These are phyloP conservation scores for Ogataea trehalophila DNA, from an alignment of 805 yeast genomes.

Conservation along the genomic window DNA sequence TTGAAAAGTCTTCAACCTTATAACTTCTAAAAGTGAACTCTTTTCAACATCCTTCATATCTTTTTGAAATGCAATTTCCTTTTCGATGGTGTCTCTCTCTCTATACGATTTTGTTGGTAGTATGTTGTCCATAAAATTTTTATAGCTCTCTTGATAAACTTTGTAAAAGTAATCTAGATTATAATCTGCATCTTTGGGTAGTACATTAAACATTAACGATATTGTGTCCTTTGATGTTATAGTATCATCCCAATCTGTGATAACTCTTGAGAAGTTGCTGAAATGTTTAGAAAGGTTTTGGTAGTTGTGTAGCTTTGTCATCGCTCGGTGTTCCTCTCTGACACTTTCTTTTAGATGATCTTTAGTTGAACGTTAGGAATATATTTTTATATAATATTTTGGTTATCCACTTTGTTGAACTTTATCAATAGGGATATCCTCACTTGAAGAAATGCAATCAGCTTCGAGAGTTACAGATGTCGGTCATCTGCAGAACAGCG, in stretches of 20 bases:
- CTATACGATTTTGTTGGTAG: conserved; percentile 26
- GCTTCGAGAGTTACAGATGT: too few species aligned
- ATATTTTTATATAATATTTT: background rate
- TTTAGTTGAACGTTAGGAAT: background rate
- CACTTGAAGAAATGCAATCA: too few species aligned
- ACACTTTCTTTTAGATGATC: too few species aligned
- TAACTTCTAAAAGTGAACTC: conserved; percentile 42
- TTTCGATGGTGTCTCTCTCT: conserved; percentile 28
- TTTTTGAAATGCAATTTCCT: conserved; percentile 42
- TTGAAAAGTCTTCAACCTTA: conserved; percentile 34
- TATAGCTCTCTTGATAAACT: conserved; percentile 36
- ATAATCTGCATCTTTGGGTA: conserved; percentile 35
- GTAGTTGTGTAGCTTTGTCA: conserved; percentile 15
- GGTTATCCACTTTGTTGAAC: too few species aligned
- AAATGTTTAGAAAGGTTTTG: conserved; percentile 10
- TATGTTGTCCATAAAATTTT: conserved; percentile 22
- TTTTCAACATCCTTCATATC: conserved; percentile 43
- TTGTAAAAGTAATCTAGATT: conserved; percentile 40
- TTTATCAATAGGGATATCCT: too few species aligned
- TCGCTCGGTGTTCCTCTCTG: background rate
- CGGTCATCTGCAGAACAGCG: too few species aligned
- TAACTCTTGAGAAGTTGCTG: conserved; percentile 21
- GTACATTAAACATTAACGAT: conserved; percentile 42
- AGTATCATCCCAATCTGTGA: conserved; percentile 68
- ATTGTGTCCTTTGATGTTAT: conserved; percentile 54